Base-by-base conservation (phyloP, 2,329 filamentous ascomycete genomes). In the Scedosporium apiospermum region DNA sequence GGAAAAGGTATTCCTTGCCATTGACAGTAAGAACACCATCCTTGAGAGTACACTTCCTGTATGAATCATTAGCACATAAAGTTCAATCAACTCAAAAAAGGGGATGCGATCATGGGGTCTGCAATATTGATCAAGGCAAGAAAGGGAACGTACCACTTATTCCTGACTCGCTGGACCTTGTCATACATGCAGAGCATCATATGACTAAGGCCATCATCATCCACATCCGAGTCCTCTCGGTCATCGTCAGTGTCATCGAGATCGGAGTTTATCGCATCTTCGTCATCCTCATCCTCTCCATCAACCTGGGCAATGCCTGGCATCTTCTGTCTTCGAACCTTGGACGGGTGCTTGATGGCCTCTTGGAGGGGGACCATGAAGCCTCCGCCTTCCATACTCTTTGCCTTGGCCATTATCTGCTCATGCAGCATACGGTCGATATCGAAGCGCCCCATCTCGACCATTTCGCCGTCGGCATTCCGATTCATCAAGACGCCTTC, bases 141-240 rank as follows among this genome's bases (percentile, higher is more conserved):
- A 16, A 16, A 60, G 26, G 27, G 10, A 55, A 76, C 81, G 60
- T 73, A 87, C 90, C 90, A 95, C 85, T 95, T 99, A 79, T 98
- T 99, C 87, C 99, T 99, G 70, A 98, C 95, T 58, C 95, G 85
- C 77, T 98, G 93, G 9, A 99, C 95, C 80, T 99, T 99, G 80
- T 99, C 95, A 73, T 99, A 99, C 73, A 96, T 97, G 80, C 95
- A 99, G 49, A 99, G 87, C 90, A 99, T 98, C 72, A 96, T 93
- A 68, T 96, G 90, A 1, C 88, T 88, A 67, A 89, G 84, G 42
- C 87, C 85, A 53, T 96, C 93, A 64, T 96, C 91, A 14, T 92
- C 90, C 60, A 95, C 93, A 41, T 95, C 91, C 26, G 93, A 90
- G 26, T 95, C 91, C 34, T 90, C 88, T 18, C 86, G 77, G 10